These are phyloP conservation scores for Funneliformis caledonium DNA, from an alignment of 371 early-diverging fungal species.

Conservation along the genomic window DNA sequence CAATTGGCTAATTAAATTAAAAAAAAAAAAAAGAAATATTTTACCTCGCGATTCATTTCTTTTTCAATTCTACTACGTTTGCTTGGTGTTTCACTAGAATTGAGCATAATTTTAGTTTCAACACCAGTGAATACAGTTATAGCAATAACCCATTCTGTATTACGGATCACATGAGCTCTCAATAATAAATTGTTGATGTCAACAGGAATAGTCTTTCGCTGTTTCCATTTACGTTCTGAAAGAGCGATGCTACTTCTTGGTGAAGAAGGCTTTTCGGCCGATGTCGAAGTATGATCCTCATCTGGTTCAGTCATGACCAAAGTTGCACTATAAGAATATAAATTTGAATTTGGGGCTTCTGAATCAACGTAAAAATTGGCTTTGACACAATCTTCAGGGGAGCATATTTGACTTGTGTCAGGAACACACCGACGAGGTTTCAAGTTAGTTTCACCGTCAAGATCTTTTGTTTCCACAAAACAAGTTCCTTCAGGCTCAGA, in stretches of 20 bases:
- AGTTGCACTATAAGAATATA: constrained; percentile 67
- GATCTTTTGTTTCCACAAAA: constrained; percentile 92
- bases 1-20: not conserved
- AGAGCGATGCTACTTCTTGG: not conserved
- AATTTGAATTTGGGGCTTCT: constrained; percentile 73
- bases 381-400: constrained; percentile 66
- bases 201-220: constrained; percentile 60
- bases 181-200: constrained; percentile 84
- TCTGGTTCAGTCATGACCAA: constrained; percentile 37
- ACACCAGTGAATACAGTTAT: constrained; percentile 88
- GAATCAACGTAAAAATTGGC: constrained; percentile 67
- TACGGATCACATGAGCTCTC: constrained; percentile 88
- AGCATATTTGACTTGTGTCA: constrained; percentile 65
- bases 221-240: not conserved
- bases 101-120: constrained; percentile 92
- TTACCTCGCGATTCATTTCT: constrained; percentile 85
- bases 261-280: not conserved
- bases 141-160: constrained; percentile 88
- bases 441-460: constrained; percentile 97
- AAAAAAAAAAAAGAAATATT: constrained; percentile 16
- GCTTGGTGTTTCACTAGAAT: constrained; percentile 82
- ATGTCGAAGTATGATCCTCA: not conserved
- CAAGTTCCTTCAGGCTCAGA: constrained; percentile 75
- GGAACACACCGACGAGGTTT: constrained; percentile 76
- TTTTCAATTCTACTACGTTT: constrained; percentile 92